Conservation (phyloP, 192 early-diverging fungal genomes). For the Coemansia furcata region DNA sequence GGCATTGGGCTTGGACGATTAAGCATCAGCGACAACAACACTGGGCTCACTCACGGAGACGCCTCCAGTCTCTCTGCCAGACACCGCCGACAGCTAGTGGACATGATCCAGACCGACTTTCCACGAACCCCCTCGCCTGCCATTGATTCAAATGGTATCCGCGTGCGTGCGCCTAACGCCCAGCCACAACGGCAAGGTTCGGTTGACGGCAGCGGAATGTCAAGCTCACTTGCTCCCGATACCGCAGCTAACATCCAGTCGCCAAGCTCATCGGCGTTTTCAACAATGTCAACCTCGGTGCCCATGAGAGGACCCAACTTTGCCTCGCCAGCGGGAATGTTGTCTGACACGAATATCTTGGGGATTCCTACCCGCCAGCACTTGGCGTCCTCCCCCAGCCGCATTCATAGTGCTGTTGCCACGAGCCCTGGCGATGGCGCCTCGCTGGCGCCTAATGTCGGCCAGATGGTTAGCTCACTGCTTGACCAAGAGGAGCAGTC, state of each 20-base stretch:
- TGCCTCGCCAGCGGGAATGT: slow-evolving; percentile 18
- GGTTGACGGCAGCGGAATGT: slow-evolving; percentile 2
- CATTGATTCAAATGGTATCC: slow-evolving; percentile 22
- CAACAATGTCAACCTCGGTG: slow-evolving; percentile 31
- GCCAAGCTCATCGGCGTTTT: slow-evolving; percentile 39
- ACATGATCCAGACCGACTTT: slow-evolving; percentile 51
- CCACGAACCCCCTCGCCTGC: slow-evolving; percentile 52
- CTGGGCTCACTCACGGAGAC: slow-evolving; percentile 12
- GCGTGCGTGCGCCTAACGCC: slow-evolving; percentile 13
- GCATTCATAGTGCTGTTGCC: slow-evolving; percentile 26
- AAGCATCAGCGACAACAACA: slow-evolving; percentile 8
- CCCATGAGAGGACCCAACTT: slow-evolving; percentile 16
- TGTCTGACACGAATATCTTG: slow-evolving; percentile 32
- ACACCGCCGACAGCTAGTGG: slow-evolving; percentile 44
- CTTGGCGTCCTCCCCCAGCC: slow-evolving; percentile 30
- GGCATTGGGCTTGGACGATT: slow-evolving; percentile 23
- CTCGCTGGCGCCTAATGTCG: slow-evolving; percentile 27
- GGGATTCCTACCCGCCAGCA: slow-evolving; percentile 30
- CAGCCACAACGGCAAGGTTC: slow-evolving; percentile 13
- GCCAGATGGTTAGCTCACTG: slow-evolving; percentile 50
- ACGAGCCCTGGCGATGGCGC: slow-evolving; percentile 7
- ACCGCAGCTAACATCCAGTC: slow-evolving; percentile 3
- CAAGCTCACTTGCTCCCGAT: not conserved
- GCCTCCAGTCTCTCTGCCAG: slow-evolving; percentile 13
- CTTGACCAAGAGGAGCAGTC: slow-evolving; percentile 38